Percentiles rank a stretch among this genome's conserved stretches.
These are phyloP conservation scores for Chenopodium formosanum DNA, from an alignment of 148 eudicot genomes.

Conservation along the genomic window DNA sequence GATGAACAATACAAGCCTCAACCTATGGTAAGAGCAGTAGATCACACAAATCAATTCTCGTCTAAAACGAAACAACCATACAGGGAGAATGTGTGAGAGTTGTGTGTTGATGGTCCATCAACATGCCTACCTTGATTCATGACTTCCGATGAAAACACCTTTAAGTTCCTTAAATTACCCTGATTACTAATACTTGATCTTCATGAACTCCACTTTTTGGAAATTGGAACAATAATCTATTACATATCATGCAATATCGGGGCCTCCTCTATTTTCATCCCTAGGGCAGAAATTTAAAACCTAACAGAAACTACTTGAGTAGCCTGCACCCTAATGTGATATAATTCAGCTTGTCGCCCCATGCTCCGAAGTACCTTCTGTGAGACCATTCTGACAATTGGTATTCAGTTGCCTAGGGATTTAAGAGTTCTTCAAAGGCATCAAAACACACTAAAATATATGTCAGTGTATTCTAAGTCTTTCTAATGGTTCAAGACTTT, in stretches of 20 bases:
- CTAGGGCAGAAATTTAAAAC: neutral
- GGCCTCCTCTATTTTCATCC: neutral
- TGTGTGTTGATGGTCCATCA: slow-evolving; percentile 35
- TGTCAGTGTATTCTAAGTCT: neutral
- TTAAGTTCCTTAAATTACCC: slow-evolving; percentile 37
- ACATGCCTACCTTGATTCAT: slow-evolving; percentile 55
- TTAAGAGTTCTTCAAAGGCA: neutral
- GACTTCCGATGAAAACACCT: slow-evolving; percentile 30
- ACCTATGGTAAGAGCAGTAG: slow-evolving; percentile 57
- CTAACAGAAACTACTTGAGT: slow-evolving; percentile 2
- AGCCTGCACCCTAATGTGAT: neutral
- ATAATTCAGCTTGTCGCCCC: slow-evolving; percentile 3
- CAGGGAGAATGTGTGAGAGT: slow-evolving; percentile 28
- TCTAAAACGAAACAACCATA: slow-evolving; percentile 33
- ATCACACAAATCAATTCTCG: slow-evolving; percentile 50
- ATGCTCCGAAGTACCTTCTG: slow-evolving; percentile 2
- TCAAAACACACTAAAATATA: neutral
- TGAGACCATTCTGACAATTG: neutral
- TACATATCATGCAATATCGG: neutral
- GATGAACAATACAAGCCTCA: slow-evolving; percentile 40
- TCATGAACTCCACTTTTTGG: slow-evolving; percentile 23
- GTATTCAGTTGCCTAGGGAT: neutral
- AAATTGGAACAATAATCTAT: neutral
- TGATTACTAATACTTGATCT: slow-evolving; percentile 28
- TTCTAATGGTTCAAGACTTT: neutral